These are phyloP conservation scores for Leishmania amazonensis DNA, from an alignment of 208 protist genomes.

Conservation along the genomic window DNA sequence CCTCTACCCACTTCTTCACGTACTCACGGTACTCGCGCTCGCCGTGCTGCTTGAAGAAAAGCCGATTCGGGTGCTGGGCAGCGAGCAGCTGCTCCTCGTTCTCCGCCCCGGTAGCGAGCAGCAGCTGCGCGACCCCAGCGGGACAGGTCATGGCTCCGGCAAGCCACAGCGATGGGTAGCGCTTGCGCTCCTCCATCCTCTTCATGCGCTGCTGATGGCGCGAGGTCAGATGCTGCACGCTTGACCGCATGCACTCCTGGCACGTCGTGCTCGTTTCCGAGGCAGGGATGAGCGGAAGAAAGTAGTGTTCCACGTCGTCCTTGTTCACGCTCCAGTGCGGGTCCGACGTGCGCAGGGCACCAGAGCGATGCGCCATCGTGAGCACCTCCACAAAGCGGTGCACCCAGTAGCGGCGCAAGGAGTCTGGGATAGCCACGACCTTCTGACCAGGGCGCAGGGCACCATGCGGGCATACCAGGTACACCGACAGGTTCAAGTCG, in stretches of 20 bases:
- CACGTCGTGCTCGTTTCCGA: constrained; percentile 40
- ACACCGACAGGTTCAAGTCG: constrained; percentile 22
- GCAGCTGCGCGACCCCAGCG: constrained; percentile 27
- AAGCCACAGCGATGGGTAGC: constrained; percentile 57
- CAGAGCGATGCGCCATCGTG: constrained; percentile 29
- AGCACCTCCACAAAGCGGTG: constrained; percentile 40
- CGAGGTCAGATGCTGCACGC: constrained; percentile 36
- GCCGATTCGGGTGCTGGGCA: constrained; percentile 69
- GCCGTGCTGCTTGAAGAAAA: constrained; percentile 45
- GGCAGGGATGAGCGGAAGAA: constrained; percentile 42
- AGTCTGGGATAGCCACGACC: constrained; percentile 44
- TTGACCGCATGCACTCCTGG: constrained; percentile 50
- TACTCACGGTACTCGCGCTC: constrained; percentile 50
- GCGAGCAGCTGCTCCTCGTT: constrained; percentile 56
- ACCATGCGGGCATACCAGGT: constrained; percentile 56
- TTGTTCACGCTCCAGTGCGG: constrained; percentile 27
- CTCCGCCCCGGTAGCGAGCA: constrained; percentile 32
- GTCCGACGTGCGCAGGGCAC: constrained; percentile 21
- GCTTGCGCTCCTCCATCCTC: constrained; percentile 44
- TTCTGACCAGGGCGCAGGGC: constrained; percentile 41
- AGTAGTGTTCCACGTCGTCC: constrained; percentile 21
- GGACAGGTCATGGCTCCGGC: constrained; percentile 45
- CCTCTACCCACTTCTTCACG: constrained; percentile 46
- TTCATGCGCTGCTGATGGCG: constrained; percentile 40
- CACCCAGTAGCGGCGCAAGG: constrained; percentile 56